Evolutionary conservation across 192 early-diverging fungal species (phyloP).

Genomic region (Borealophlyctis nickersoniae): DNA sequence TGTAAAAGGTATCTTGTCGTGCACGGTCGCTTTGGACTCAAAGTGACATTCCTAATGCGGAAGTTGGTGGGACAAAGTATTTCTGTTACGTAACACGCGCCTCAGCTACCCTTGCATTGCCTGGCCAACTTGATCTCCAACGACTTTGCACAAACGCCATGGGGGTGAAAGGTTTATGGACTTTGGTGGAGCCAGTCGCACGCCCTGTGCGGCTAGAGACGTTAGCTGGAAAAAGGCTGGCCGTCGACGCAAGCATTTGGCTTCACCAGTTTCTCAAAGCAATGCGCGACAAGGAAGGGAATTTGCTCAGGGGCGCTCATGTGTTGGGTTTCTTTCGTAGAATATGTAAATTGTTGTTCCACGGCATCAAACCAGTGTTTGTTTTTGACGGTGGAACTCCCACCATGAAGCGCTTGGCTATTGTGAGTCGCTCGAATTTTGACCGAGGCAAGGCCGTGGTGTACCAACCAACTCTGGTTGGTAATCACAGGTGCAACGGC

Average conservation of each 20-base stretch:
- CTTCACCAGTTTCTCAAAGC: conserved; percentile 95
- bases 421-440: no score
- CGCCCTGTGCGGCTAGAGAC: conserved; percentile 77
- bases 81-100: no score
- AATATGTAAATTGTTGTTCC: conserved; percentile 90
- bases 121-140: no score
- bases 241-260: conserved; percentile 97
- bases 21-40: no score
- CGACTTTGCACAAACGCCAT: no score
- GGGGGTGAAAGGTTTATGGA: conserved; percentile 96
- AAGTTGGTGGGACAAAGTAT: no score
- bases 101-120: no score
- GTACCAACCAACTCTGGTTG: no score
- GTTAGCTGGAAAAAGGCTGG: conserved; percentile 70
- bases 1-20: no score
- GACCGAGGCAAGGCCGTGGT: no score
- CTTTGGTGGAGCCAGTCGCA: conserved; percentile 73
- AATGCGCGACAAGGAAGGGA: conserved; percentile 86
- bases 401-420: conserved; percentile 73
- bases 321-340: conserved; percentile 90
- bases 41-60: no score
- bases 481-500: conserved; percentile 50
- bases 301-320: conserved; percentile 77
- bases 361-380: conserved; percentile 89
- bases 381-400: conserved; percentile 96